A percentile compares a stretch with the other conserved stretches of the same genome.
Conservation (phyloP, 2,329 filamentous ascomycete genomes). For the Acarospora socialis region DNA sequence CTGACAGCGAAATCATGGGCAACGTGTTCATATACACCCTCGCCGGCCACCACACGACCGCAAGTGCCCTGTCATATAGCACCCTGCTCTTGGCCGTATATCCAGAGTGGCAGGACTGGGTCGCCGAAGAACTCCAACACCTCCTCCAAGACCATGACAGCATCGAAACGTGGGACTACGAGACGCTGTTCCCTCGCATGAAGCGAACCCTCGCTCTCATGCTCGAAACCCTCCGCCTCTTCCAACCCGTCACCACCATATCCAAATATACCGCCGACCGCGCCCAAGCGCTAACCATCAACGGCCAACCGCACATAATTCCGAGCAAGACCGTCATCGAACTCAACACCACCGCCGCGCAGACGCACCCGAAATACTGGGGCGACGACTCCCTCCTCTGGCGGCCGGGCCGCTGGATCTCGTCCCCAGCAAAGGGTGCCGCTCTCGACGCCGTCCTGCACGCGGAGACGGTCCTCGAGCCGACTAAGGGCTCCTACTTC, state of each 20-base stretch:
- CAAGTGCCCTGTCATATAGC: slow-evolving; percentile 30
- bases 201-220: slow-evolving; percentile 35
- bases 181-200: slow-evolving; percentile 29
- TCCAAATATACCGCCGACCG: slow-evolving; percentile 21
- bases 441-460: slow-evolving; percentile 2
- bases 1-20: slow-evolving; percentile 30
- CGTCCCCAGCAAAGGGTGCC: slow-evolving; percentile 10
- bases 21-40: slow-evolving; percentile 37
- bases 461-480: slow-evolving; percentile 19
- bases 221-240: slow-evolving; percentile 33
- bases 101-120: slow-evolving; percentile 33
- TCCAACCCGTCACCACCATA: slow-evolving; percentile 25
- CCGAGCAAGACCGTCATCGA: slow-evolving; percentile 22
- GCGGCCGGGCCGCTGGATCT: slow-evolving; percentile 28
- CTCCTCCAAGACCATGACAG: slow-evolving; percentile 13
- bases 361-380: slow-evolving; percentile 17
- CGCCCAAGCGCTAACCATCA: slow-evolving; percentile 20
- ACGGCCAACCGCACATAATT: slow-evolving; percentile 19
- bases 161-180: slow-evolving; percentile 24
- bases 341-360: slow-evolving; percentile 23
- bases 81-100: slow-evolving; percentile 31
- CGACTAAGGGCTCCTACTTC: slow-evolving; percentile 28
- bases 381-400: slow-evolving; percentile 25
- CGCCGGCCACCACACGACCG: slow-evolving; percentile 39
- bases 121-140: slow-evolving; percentile 26